Conservation (phyloP, 2,329 filamentous ascomycete genomes). For the Pyricularia sp. region DNA sequence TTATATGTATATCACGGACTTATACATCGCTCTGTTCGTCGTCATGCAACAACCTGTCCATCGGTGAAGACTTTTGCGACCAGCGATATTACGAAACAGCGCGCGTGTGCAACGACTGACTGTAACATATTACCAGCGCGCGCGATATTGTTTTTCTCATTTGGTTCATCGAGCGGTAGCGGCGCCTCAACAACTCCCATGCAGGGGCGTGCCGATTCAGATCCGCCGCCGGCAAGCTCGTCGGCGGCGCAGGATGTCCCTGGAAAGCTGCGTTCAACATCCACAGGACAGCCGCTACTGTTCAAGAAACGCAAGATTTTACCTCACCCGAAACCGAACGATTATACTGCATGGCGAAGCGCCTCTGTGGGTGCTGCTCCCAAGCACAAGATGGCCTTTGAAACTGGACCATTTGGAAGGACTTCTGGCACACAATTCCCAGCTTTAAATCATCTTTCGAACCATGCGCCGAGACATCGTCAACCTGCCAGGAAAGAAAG, state of each 20-base stretch:
- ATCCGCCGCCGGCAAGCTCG: conserved; percentile 1
- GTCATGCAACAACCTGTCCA: conserved; percentile 1
- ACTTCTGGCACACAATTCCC: conserved; percentile 22
- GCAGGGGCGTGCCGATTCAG: conserved; percentile 2
- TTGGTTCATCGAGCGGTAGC: background rate
- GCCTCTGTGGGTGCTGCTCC: conserved; percentile 9
- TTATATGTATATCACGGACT: background rate
- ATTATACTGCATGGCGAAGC: conserved; percentile 7
- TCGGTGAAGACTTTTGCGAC: background rate
- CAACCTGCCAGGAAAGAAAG: conserved; percentile 30
- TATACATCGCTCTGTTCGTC: background rate
- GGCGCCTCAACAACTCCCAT: background rate
- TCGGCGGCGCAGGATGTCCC: conserved; percentile 1
- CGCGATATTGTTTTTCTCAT: background rate
- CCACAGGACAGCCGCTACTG: conserved; percentile 8
- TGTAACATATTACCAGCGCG: background rate
- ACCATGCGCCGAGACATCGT: conserved; percentile 30
- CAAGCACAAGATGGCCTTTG: conserved; percentile 13
- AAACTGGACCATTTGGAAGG: conserved; percentile 16
- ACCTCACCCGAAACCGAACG: conserved; percentile 24
- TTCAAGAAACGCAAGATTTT: conserved; percentile 29
- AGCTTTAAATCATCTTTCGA: conserved; percentile 16
- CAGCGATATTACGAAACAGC: background rate
- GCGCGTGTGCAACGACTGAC: background rate
- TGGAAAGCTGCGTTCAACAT: background rate